Evolutionary conservation across 305 asterid genomes (phyloP).

Genomic region (Fraxinus sp.): DNA sequence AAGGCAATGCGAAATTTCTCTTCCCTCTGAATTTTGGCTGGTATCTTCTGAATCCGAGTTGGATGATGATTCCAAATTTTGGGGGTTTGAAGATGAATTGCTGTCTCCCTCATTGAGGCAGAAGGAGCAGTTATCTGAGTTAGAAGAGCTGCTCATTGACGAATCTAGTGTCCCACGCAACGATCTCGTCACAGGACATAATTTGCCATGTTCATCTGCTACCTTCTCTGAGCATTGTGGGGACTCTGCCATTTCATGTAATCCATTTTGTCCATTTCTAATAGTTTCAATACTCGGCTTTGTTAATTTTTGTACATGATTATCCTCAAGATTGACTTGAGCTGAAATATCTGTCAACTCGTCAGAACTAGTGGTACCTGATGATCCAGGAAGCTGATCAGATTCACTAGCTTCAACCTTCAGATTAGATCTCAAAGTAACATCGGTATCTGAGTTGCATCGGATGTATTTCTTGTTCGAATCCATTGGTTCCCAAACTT

Average conservation of each 20-base stretch:
- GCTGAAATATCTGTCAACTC: conserved; percentile 42
- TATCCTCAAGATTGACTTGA: conserved; percentile 36
- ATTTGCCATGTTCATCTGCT: conserved; percentile 44
- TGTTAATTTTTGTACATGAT: conserved; percentile 30
- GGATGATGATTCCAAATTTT: conserved; percentile 65
- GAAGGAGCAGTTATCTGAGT: conserved; percentile 80
- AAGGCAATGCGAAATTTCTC: conserved; percentile 46
- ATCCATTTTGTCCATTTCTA: conserved; percentile 28
- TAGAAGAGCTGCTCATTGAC: conserved; percentile 52
- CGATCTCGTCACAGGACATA: conserved; percentile 31
- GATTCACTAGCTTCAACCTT: conserved; percentile 56
- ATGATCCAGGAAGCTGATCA: conserved; percentile 47
- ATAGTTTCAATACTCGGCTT: conserved; percentile 30
- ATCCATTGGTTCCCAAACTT: conserved; percentile 97
- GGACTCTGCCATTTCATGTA: conserved; percentile 31
- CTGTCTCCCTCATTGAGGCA: conserved; percentile 94
- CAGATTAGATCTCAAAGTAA: conserved; percentile 56
- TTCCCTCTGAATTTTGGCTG: conserved; percentile 62
- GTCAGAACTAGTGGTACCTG: conserved; percentile 47
- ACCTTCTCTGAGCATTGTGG: conserved; percentile 38
- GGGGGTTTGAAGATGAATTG: conserved; percentile 55
- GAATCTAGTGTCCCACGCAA: conserved; percentile 37
- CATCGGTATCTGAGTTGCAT: conserved; percentile 68
- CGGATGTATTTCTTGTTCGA: conserved; percentile 63
- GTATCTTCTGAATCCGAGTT: conserved; percentile 85